Evolutionary conservation across 2,329 filamentous ascomycete species (phyloP).

Genomic region (Cercospora sesami): DNA sequence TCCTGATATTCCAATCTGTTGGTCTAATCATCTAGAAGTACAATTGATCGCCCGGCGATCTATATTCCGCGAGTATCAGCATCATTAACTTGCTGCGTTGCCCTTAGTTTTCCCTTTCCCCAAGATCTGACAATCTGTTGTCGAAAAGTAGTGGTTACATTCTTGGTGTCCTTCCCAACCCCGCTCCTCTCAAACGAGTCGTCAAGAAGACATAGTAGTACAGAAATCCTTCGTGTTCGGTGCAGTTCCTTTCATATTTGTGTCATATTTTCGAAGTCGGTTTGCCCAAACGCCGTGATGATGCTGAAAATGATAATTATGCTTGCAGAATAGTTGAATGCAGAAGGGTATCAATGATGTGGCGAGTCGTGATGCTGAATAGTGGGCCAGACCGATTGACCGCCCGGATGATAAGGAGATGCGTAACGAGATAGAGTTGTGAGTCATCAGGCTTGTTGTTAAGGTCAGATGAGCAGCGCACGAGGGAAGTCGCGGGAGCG

Average conservation of each 20-base stretch:
- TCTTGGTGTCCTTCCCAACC: neutral
- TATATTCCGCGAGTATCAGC: neutral
- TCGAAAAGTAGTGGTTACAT: neutral
- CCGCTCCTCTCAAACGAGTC: neutral
- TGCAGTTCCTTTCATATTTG: neutral
- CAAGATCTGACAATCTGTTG: neutral
- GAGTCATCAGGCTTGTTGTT: neutral
- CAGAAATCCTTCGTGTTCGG: neutral
- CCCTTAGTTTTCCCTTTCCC: neutral
- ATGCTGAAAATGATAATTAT: neutral
- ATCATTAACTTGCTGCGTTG: neutral
- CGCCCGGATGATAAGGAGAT: neutral
- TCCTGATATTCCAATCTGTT: neutral
- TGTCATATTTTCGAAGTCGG: neutral
- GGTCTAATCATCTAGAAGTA: neutral
- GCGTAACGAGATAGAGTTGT: constrained; percentile 1
- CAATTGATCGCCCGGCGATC: neutral
- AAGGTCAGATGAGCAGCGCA: neutral
- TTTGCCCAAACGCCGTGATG: neutral
- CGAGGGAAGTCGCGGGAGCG: neutral
- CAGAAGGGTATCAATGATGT: constrained; percentile 8
- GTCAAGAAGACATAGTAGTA: neutral
- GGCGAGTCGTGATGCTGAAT: neutral
- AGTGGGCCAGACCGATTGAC: neutral
- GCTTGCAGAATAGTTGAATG: neutral